phyloP scores from a whole-genome alignment of 805 yeast genomes.

The Soucietia sequanensis region DNA sequence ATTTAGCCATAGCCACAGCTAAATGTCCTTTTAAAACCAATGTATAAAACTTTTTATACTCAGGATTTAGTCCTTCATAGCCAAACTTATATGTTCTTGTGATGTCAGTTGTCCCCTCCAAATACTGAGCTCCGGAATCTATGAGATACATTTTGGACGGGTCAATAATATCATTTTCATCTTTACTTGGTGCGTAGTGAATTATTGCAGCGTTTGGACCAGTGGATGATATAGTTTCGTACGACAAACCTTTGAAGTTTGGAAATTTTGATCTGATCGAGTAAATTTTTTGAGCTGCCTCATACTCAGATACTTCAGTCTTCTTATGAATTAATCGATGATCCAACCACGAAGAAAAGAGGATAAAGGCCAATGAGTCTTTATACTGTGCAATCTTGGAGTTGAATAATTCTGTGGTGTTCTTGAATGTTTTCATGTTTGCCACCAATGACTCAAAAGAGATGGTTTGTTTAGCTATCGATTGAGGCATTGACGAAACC shows the following conservation, averaged over 20 bases:
- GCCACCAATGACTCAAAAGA: conserved; percentile 31
- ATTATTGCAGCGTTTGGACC: conserved; percentile 76
- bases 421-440: conserved; percentile 72
- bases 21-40: conserved; percentile 89
- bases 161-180: conserved; percentile 58
- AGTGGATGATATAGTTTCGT: conserved; percentile 72
- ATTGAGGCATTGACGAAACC: conserved; percentile 25
- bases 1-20: conserved; percentile 75
- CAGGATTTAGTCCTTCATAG: conserved; percentile 28
- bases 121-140: conserved; percentile 90
- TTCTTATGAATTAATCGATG: conserved; percentile 42
- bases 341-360: conserved; percentile 84
- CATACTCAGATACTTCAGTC: conserved; percentile 55
- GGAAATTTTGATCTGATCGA: conserved; percentile 52
- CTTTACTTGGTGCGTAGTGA: conserved; percentile 70
- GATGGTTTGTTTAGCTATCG: conserved; percentile 22
- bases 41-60: conserved; percentile 75
- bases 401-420: conserved; percentile 66
- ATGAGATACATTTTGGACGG: conserved; percentile 68
- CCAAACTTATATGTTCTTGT: conserved; percentile 82
- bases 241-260: conserved; percentile 66
- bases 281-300: conserved; percentile 60
- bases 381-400: conserved; percentile 74
- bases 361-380: conserved; percentile 76
- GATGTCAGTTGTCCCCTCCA: conserved; percentile 95